Percentiles rank a stretch among this genome's conserved stretches.
Evolutionary conservation across 768 basidiomycete genomes (phyloP).

Genomic region (Calvatia gigantea): DNA sequence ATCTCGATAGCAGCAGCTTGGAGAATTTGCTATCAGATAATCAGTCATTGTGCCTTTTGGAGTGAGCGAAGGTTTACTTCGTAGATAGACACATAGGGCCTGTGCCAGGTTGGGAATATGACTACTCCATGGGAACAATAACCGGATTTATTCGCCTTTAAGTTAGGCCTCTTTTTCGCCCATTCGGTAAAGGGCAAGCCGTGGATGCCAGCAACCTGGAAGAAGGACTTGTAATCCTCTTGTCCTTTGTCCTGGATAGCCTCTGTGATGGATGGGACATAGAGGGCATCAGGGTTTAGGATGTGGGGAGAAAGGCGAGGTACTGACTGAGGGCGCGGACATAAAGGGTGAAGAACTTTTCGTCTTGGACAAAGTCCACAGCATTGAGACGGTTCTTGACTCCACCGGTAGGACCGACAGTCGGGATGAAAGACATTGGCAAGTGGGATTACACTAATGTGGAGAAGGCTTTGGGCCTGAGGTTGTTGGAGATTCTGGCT

Average conservation of each 20-base stretch:
- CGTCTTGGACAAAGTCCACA: slow-evolving; percentile 36
- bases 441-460: too few relatives aligned
- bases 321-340: slow-evolving; percentile 45
- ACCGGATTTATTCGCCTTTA: slow-evolving; percentile 31
- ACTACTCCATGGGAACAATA: slow-evolving; percentile 53
- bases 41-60: not conserved
- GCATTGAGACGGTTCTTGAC: slow-evolving; percentile 36
- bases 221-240: slow-evolving; percentile 28
- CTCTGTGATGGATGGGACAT: not conserved
- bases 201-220: slow-evolving; percentile 47
- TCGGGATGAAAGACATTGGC: not conserved
- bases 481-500: too few relatives aligned
- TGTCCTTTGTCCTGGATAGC: not conserved
- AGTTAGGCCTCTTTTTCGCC: slow-evolving; percentile 25
- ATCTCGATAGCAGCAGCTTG: slow-evolving; percentile 35
- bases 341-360: slow-evolving; percentile 48
- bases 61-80: slow-evolving; percentile 33
- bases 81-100: slow-evolving; percentile 46
- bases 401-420: not conserved
- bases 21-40: slow-evolving; percentile 39
- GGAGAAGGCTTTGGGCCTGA: too few relatives aligned
- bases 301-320: not conserved
- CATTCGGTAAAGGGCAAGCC: slow-evolving; percentile 41
- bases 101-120: slow-evolving; percentile 55
- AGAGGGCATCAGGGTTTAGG: not conserved